Evolutionary conservation across 805 yeast species (phyloP).

Genomic region (Kregervanrija fluxuum): DNA sequence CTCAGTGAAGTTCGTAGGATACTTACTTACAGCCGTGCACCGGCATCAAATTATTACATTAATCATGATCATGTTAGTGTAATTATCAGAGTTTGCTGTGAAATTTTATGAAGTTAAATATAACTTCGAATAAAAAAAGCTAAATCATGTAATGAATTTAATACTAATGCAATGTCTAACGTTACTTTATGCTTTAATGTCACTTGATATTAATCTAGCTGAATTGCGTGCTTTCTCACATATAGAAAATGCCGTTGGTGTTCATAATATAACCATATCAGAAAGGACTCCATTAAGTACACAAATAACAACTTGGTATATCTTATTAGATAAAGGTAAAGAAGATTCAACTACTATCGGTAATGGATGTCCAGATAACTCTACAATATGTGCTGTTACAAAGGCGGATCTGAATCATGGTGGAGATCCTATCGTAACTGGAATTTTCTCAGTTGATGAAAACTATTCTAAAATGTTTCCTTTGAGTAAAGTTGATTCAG

Average conservation of each 20-base stretch:
- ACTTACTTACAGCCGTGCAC: too few species aligned
- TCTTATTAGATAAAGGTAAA: conserved; percentile 42
- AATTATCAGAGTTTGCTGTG: too few species aligned
- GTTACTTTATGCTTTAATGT: not conserved
- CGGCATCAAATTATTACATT: too few species aligned
- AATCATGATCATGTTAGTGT: too few species aligned
- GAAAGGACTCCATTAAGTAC: conserved; percentile 74
- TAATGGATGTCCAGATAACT: conserved; percentile 57
- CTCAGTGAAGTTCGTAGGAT: too few species aligned
- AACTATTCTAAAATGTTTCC: too few species aligned
- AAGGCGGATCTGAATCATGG: conserved; percentile 43
- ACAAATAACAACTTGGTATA: conserved; percentile 55
- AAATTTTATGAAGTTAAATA: too few species aligned
- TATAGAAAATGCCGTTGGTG: conserved; percentile 42
- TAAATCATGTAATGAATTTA: too few species aligned
- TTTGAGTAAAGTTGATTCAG: conserved; percentile 9
- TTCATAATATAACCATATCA: conserved; percentile 33
- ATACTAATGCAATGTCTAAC: too few species aligned
- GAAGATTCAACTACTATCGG: conserved; percentile 24
- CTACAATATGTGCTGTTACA: conserved; percentile 75
- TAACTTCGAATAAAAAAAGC: too few species aligned
- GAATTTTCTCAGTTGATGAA: too few species aligned
- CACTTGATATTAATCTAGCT: conserved; percentile 21
- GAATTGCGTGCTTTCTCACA: conserved; percentile 32
- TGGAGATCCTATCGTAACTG: conserved; percentile 44